A percentile compares a stretch with the other conserved stretches of the same genome.
phyloP scores from a whole-genome alignment of 768 basidiomycete species.

The Suillus sp. region DNA sequence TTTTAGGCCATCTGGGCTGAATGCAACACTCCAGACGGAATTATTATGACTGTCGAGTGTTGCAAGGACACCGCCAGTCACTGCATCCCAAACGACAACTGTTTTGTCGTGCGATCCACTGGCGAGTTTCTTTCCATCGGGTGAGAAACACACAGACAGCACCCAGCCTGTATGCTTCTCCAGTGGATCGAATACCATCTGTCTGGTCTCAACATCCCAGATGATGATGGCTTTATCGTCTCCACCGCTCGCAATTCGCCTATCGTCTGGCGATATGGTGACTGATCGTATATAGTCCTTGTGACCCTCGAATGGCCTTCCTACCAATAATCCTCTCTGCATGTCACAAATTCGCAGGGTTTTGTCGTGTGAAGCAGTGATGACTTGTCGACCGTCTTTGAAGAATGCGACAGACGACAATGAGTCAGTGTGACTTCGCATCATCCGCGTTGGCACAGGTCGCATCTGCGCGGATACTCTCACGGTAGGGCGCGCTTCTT shows the following conservation, averaged over 20 bases:
- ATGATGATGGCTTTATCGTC: slow-evolving; percentile 33
- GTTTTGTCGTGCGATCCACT: slow-evolving; percentile 14
- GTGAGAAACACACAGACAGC: slow-evolving; percentile 13
- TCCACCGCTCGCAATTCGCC: slow-evolving; percentile 34
- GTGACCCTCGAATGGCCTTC: slow-evolving; percentile 33
- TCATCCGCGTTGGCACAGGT: background rate
- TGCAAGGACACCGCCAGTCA: slow-evolving; percentile 9
- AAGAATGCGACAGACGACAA: slow-evolving; percentile 34
- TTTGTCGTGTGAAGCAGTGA: slow-evolving; percentile 32
- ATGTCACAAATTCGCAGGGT: slow-evolving; percentile 32
- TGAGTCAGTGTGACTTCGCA: slow-evolving; percentile 29
- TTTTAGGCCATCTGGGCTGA: slow-evolving; percentile 16
- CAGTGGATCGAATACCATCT: slow-evolving; percentile 29
- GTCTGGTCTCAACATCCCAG: slow-evolving; percentile 33
- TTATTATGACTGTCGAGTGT: slow-evolving; percentile 5
- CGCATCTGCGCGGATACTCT: background rate
- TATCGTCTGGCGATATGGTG: slow-evolving; percentile 35
- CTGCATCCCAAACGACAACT: slow-evolving; percentile 7
- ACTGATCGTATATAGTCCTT: slow-evolving; percentile 33
- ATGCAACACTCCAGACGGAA: slow-evolving; percentile 12
- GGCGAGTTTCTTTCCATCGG: slow-evolving; percentile 11
- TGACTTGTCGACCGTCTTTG: slow-evolving; percentile 28
- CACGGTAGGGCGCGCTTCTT: background rate
- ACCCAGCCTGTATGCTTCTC: slow-evolving; percentile 6
- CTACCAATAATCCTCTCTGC: slow-evolving; percentile 22